Conservation (phyloP, 352 stramenopile species). For the Phytophthora colocasiae region DNA sequence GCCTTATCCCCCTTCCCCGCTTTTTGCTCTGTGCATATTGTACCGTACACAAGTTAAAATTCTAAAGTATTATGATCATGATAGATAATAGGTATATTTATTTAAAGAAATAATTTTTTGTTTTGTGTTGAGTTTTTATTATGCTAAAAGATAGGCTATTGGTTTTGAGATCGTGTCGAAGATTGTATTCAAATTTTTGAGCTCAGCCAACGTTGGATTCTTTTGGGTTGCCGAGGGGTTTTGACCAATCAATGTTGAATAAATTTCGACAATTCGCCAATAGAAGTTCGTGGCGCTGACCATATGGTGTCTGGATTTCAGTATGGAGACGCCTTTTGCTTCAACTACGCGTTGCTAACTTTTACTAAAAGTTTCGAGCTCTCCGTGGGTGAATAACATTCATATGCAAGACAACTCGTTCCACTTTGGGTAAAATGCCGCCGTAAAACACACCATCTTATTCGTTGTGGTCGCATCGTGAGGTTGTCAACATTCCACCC, state of each 20-base stretch:
- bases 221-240: slow-evolving; percentile 3
- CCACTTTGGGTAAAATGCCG: too few relatives aligned
- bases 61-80: background rate
- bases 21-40: slow-evolving; percentile 30
- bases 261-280: background rate
- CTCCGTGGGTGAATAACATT: too few relatives aligned
- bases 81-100: background rate
- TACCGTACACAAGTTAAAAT: background rate
- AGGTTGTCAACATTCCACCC: slow-evolving; percentile 2
- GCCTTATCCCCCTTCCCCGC: slow-evolving; percentile 24
- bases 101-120: too few relatives aligned
- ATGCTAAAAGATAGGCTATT: background rate
- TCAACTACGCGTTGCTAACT: slow-evolving; percentile 14
- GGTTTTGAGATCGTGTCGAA: too few relatives aligned
- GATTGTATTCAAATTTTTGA: slow-evolving; percentile 15
- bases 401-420: too few relatives aligned
- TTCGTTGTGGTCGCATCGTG: slow-evolving; percentile 5
- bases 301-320: slow-evolving; percentile 33
- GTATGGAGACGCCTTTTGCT: slow-evolving; percentile 22
- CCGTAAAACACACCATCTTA: background rate
- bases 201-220: slow-evolving; percentile 22
- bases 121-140: background rate
- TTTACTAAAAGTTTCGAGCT: background rate
- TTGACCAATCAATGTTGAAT: background rate
- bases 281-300: background rate